Conservation (phyloP, 805 yeast species). For the Yarrowia bubula region DNA sequence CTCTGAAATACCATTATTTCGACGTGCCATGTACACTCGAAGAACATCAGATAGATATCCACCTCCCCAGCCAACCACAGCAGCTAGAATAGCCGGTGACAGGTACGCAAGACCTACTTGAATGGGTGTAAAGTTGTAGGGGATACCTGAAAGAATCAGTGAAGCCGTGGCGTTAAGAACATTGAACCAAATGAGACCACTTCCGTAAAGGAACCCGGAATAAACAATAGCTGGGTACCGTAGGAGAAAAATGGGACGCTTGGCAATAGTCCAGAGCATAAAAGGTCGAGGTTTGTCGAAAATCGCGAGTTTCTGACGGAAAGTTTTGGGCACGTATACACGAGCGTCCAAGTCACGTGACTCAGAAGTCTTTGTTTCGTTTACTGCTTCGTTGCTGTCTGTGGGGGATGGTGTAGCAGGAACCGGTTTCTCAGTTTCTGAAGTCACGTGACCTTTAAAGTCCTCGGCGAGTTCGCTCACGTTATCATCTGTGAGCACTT, state of each 20-base stretch:
- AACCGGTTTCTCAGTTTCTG: neutral
- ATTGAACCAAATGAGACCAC: conserved; percentile 26
- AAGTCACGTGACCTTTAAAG: neutral
- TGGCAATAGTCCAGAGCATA: conserved; percentile 5
- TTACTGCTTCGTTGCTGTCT: neutral
- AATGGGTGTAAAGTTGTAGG: conserved; percentile 2
- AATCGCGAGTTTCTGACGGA: conserved; percentile 3
- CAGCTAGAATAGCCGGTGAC: neutral
- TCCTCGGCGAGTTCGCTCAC: neutral
- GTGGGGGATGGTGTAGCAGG: neutral
- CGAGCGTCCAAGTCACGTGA: neutral
- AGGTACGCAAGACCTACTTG: conserved; percentile 11
- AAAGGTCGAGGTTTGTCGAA: conserved; percentile 6
- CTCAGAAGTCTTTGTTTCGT: neutral
- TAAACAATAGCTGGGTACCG: conserved; percentile 11
- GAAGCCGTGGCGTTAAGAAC: conserved; percentile 18
- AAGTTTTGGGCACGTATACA: neutral
- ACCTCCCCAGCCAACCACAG: neutral
- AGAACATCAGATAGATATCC: conserved; percentile 2
- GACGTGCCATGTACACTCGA: conserved; percentile 7
- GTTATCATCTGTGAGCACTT: neutral
- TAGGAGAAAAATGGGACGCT: neutral
- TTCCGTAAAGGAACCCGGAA: conserved; percentile 4
- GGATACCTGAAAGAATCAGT: neutral
- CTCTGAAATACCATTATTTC: conserved; percentile 46